phyloP scores from a whole-genome alignment of 306 rosid species.

The Pachyrhizus erosus region DNA sequence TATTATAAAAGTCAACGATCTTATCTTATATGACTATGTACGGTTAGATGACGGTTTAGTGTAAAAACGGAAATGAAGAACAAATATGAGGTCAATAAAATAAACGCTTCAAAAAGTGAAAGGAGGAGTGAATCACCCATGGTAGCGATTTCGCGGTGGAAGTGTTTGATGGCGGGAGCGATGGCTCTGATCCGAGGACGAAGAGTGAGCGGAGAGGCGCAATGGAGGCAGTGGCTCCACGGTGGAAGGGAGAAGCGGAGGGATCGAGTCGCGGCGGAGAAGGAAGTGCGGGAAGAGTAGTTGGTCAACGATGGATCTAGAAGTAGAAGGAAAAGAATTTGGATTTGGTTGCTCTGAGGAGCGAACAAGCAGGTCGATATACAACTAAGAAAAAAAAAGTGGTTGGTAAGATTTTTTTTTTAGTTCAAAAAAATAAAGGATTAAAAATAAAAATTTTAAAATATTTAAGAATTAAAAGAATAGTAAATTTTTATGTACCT shows the following conservation, averaged over 20 bases:
- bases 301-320: slow-evolving; percentile 60
- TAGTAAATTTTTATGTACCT: no score
- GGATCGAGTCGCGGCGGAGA: slow-evolving; percentile 47
- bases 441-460: no score
- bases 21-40: no score
- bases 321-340: slow-evolving; percentile 54
- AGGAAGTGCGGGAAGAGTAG: slow-evolving; percentile 41
- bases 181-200: slow-evolving; percentile 69
- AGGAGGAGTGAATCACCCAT: slow-evolving; percentile 52
- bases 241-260: slow-evolving; percentile 43
- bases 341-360: slow-evolving; percentile 68
- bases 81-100: neutral
- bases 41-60: no score
- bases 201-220: slow-evolving; percentile 55
- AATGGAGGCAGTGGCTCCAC: slow-evolving; percentile 73
- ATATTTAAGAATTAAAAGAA: no score
- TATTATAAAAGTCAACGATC: no score
- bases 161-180: slow-evolving; percentile 63
- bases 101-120: neutral
- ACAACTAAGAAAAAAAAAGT: no score
- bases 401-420: no score
- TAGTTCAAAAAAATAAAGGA: no score
- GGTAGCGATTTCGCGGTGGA: slow-evolving; percentile 73
- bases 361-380: slow-evolving; percentile 61
- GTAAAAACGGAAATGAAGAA: neutral